Base-by-base conservation (phyloP, 1,284 basidiomycete species). In the Entoloma clypeatum region DNA sequence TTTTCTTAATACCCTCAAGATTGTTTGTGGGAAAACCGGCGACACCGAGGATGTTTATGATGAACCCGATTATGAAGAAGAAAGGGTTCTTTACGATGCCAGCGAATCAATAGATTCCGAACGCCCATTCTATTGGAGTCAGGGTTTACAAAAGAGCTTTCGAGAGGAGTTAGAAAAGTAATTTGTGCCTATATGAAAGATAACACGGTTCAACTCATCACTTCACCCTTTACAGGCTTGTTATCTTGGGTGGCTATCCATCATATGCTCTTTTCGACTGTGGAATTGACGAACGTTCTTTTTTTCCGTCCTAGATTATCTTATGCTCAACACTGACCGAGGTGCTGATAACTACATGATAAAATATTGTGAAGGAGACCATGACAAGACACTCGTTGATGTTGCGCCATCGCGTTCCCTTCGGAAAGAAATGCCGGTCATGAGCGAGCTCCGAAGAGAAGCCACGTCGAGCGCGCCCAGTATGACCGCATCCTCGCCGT, bases 341-440 rank as follows among this genome's bases (percentile, higher is more conserved):
- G 86, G 81, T 26, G 81, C 84, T 3, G 88, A 91, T 67, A 89
- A 90, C 60, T 90, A 86, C 62, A 91, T 91, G 87, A 86, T 90
- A 64, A 88, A 87, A 60, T 87, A 81, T 57, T 89, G 86, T 58
- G 81, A 86, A 62, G 80, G 74, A 40, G 78, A 79, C 38, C 79
- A 86, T 45, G 80, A 87, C 57, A 84, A 84, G 55, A 65, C 77
- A 1, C 69, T 84, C 21, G 81, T 89, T 23, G 81, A 87, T 48
- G 77, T 85, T 24, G 85, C 84, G 2, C 86, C 87, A n/a, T 75
- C 80, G 27, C 78, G 79, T 23, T 77, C 77, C 7, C 69, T 72
- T 25, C 72, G 71, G 6, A 66, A 76, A 3, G 74, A 78, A 54
- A 82, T 86, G 76, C 81, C 84, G 9, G 64, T 75, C 29, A 81